These are phyloP conservation scores for Metschnikowia cerradonensis DNA, from an alignment of 805 yeast genomes.

Conservation along the genomic window DNA sequence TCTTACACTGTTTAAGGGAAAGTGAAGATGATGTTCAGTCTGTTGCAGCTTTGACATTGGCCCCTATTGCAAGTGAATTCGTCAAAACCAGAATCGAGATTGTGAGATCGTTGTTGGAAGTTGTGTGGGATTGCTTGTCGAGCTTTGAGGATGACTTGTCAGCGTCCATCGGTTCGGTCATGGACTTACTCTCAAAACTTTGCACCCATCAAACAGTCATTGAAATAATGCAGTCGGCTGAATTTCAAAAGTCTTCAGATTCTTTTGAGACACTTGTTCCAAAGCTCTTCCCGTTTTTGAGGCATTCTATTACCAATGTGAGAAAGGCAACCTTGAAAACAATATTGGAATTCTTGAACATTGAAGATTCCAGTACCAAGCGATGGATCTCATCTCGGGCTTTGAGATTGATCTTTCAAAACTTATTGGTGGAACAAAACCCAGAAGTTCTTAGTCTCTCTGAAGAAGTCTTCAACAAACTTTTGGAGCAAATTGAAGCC, in stretches of 20 bases:
- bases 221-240: conserved; percentile 62
- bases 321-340: conserved; percentile 84
- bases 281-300: conserved; percentile 80
- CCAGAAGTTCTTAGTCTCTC: conserved; percentile 64
- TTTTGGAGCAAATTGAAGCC: conserved; percentile 45
- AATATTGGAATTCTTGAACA: conserved; percentile 66
- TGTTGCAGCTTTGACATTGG: conserved; percentile 87
- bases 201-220: conserved; percentile 80
- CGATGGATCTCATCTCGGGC: conserved; percentile 77
- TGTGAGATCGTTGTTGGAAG: conserved; percentile 49
- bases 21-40: conserved; percentile 95
- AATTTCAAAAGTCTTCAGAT: conserved; percentile 45
- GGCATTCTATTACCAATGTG: conserved; percentile 91
- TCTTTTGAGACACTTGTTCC: conserved; percentile 82
- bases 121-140: conserved; percentile 87
- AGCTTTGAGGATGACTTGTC: conserved; percentile 87
- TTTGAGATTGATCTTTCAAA: conserved; percentile 77
- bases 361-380: conserved; percentile 47
- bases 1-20: conserved; percentile 72
- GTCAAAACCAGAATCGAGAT: conserved; percentile 57
- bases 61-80: conserved; percentile 87
- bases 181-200: conserved; percentile 86
- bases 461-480: conserved; percentile 51
- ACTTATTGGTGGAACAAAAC: conserved; percentile 85
- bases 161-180: conserved; percentile 91